Base-by-base conservation (phyloP, 768 basidiomycete species). In the Lanmaoa rubissima region DNA sequence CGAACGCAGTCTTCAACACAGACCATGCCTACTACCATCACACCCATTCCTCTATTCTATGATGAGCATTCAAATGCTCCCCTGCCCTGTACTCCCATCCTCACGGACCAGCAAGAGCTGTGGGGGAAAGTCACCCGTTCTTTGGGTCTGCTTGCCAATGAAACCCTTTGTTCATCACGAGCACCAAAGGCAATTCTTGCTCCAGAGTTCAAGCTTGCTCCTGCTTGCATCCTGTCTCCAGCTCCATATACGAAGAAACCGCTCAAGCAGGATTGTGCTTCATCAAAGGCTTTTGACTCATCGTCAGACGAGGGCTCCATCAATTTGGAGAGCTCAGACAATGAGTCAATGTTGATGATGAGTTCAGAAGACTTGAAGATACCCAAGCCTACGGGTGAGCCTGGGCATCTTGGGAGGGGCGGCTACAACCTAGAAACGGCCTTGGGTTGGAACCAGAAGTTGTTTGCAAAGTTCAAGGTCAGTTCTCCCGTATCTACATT, bases 311-410 rank as follows among this genome's bases (percentile, higher is more conserved):
- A n/a, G n/a, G n/a, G 35, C 14, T 17, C 35, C 4, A 12, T 48
- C 13, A n/a, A n/a, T n/a, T n/a, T n/a, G n/a, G 38, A 28, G n/a
- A 41, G 38, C 49, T 51, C 49, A 14, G 49, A 41, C 8, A 9
- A 31, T 3, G 28, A 28, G 39, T 51, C 49, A 31, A 51, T 2
- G 0, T 36, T 11, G 8, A 36, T 2, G 2, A 13, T 31, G 12
- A 39, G n/a, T 31, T 45, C 44, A 45, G 62, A 62, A n/a, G 55
- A 48, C 19, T 54, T 47, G 0, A 61, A 58, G 48, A 71, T 71
- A 34, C 55, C 65, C 35, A 72, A 71, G 40, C 70, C 69, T 5
- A 14, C 16, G 5, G 65, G 67, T 0, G 61, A 71, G 44, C 62
- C 57, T 21, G 69, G 67, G 17, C 40, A 51, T 13, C 65, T 64